Percentiles rank a stretch among this genome's conserved stretches.
phyloP scores from a whole-genome alignment of 2,329 filamentous ascomycete species.

The Dichotomopilus funicola region DNA sequence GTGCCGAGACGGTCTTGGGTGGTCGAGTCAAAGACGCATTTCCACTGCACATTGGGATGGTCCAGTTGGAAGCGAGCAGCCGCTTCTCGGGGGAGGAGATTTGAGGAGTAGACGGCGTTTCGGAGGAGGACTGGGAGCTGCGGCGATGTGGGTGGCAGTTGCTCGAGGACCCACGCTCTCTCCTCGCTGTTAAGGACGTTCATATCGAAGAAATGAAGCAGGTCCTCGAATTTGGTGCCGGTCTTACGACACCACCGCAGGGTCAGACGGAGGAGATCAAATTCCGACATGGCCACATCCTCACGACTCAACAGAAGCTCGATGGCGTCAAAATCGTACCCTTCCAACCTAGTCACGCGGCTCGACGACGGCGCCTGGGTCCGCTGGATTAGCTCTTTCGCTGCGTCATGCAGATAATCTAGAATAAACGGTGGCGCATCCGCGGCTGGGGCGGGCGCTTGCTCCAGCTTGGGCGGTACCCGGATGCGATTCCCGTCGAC shows the following conservation, averaged over 20 bases:
- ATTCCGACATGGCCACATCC: conserved; percentile 32
- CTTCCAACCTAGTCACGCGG: conserved; percentile 7
- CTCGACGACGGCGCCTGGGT: neutral
- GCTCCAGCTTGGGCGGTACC: conserved; percentile 30
- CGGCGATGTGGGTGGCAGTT: conserved; percentile 26
- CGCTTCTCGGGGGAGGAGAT: conserved; percentile 28
- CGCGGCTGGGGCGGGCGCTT: conserved; percentile 23
- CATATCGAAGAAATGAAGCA: conserved; percentile 29
- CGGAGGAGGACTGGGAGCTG: conserved; percentile 27
- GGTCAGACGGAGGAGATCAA: conserved; percentile 31
- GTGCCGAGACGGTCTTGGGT: conserved; percentile 31
- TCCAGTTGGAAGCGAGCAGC: conserved; percentile 29
- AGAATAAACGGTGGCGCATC: conserved; percentile 30
- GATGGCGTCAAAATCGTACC: conserved; percentile 25
- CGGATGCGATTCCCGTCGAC: conserved; percentile 37
- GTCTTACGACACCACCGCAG: conserved; percentile 31
- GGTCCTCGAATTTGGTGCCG: conserved; percentile 23
- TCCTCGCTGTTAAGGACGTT: conserved; percentile 29
- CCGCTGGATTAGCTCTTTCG: conserved; percentile 17
- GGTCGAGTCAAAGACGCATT: conserved; percentile 30
- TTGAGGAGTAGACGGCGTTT: conserved; percentile 33
- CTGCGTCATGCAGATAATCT: conserved; percentile 30
- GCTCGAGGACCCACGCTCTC: conserved; percentile 31
- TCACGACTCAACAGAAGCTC: conserved; percentile 31
- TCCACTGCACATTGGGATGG: conserved; percentile 33